Evolutionary conservation across 2,329 filamentous ascomycete species (phyloP).

Genomic region (Aspergillus ruber): DNA sequence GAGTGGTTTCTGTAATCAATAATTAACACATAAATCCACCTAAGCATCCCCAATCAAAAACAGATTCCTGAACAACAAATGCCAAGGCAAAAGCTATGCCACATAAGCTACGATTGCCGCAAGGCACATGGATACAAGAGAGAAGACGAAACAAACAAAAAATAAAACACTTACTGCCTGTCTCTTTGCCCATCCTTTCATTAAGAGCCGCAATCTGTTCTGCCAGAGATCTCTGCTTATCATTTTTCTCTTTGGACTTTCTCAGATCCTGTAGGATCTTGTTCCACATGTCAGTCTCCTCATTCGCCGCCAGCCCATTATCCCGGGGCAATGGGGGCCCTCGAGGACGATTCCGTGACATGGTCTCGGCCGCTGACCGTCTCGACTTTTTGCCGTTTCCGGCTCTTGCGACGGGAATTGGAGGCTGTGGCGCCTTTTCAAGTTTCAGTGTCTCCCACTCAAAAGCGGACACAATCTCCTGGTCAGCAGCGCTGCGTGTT

Average conservation of each 20-base stretch:
- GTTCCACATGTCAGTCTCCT: constrained; percentile 42
- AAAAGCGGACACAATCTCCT: constrained; percentile 16
- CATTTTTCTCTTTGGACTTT: constrained; percentile 40
- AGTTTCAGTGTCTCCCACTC: constrained; percentile 23
- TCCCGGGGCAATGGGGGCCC: constrained; percentile 31
- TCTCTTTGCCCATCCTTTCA: constrained; percentile 39
- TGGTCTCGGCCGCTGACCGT: constrained; percentile 9
- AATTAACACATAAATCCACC: constrained; percentile 7
- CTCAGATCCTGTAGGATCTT: constrained; percentile 37
- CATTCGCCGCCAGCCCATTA: constrained; percentile 38
- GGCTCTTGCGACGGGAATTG: constrained; percentile 2
- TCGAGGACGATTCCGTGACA: constrained; percentile 39
- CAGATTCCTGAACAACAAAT: background rate
- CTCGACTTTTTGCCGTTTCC: constrained; percentile 5
- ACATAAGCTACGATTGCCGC: too few relatives aligned
- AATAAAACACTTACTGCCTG: constrained; percentile 34
- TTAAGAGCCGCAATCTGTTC: constrained; percentile 37
- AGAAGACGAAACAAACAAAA: background rate
- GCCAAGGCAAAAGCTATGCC: background rate
- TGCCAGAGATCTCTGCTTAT: constrained; percentile 33
- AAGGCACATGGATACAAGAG: too few relatives aligned
- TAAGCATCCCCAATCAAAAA: background rate
- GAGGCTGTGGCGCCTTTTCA: constrained; percentile 8
- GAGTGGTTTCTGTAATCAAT: constrained; percentile 24
- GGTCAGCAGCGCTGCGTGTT: constrained; percentile 14